Base-by-base conservation (phyloP, 2,329 filamentous ascomycete genomes). In the Diaporthe destruens region DNA sequence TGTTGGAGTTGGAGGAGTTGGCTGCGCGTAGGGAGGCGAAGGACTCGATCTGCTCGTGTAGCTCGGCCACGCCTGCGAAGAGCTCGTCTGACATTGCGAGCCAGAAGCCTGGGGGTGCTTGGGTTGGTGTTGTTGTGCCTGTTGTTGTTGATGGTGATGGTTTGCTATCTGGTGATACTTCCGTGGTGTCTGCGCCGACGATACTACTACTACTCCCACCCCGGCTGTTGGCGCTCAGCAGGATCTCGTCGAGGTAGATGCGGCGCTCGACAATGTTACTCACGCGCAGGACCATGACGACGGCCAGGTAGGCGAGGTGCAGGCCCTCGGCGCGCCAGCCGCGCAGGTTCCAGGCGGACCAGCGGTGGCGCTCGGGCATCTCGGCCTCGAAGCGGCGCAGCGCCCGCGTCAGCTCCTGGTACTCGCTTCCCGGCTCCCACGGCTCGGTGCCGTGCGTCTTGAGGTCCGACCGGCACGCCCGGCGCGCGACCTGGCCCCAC, bases 31-130 rank as follows among this genome's bases (percentile, higher is more conserved):
- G 74, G 29, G 74, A 73, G 53, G 80, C 79, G 69, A 77, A 82
- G 5, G 79, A 80, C 12, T 80, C 77, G 56, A 84, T 80, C 71
- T 82, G 80, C 68, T 83, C 79, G 75, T 83, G 78, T 5, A 84
- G 76, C 23, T 76, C 74, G 29, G 78, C 76, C 14, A 83, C 78
- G 72, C 82, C 83, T 67, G 74, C 71, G 74, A 82, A 84, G 7
- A 84, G 76, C 55, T 82, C 77, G 14, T 75, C 71, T 2, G 80
- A 76, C 73, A 80, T 78, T 11, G 75, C 67, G 3, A 70, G 63
- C 78, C 80, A 81, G 57, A 80, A 80, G 9, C 73, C 75, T 0
- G 71, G 57, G 18, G 77, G 77, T 4, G 78, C 76, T 2, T 71
- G 56, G n/a, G n/a, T n/a, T n/a, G n/a, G n/a, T n/a, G n/a, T n/a